Evolutionary conservation across 352 stramenopile genomes (phyloP), one percentile per base, ranked within the genome.

Genomic region (Phytophthora meadii): DNA sequence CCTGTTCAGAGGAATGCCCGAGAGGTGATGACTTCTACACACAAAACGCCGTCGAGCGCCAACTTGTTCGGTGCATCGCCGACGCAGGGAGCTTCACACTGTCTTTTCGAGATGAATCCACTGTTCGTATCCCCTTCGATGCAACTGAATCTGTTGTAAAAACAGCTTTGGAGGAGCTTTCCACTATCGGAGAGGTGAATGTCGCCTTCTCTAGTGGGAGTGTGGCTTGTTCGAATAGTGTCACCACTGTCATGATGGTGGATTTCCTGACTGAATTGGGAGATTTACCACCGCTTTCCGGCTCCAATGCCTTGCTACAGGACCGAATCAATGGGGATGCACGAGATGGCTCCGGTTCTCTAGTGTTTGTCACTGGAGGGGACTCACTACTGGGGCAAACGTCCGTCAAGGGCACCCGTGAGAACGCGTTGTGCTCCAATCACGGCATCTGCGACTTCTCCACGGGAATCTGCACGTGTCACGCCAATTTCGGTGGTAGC

Each of bases 371-470:
- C 1, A 76, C 51, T 0, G 71, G 73, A 0, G 83, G 86, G 2
- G 59, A 56, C 5, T 42, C 28, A 17, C 45, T 94, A 1, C 47
- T 64, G 5, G 77, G 78, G 2, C 42, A 76, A 28, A 30, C 51
- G 24, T 90, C 83, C 1, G 70, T 90, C 22, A 89, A 83, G 47
- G 83, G 83, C 30, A 94, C 86, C 14, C 70, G 82, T 1, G 86
- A 94, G 62, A 84, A 85, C 41, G 83, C 69, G 4, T 79, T 89
- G 40, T 94, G 84, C 61, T 94, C 86, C 10, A 90, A 92, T 70
- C 84, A 92, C 60, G 86, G 84, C 34, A 62, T 65, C 30, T 94
- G 86, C 59, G 81, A 92, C 70, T 88, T 89, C 37, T 34, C 48
- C 45, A 90, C 81, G 0, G 86, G 86, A 10, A 51, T 81, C 3